Evolutionary conservation across 306 rosid species (phyloP), one percentile per base, ranked within the genome.

Genomic region (Begonia masoniana): DNA sequence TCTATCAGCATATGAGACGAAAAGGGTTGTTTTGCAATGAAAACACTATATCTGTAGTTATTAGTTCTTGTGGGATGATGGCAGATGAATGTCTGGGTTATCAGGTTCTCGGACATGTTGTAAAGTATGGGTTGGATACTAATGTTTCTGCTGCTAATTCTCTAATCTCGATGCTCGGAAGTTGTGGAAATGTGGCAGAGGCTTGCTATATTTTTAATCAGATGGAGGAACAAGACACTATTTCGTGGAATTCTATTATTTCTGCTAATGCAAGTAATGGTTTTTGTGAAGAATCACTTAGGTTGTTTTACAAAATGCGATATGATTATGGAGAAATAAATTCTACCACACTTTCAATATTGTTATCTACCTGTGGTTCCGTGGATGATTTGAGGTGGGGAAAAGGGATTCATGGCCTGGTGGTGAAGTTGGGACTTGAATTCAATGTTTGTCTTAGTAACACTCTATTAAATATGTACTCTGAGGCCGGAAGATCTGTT

Each of bases 221-320:
- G 63, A 91, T 85, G 94, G 70, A 58, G 61, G 82, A 75, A 56
- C 78, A 58, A 23, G 94, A 91, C 74, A 78, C 88, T 15, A 77
- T 91, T 66, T 80, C 97, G 12, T 91, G 97, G 97, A 91, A 91
- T 62, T 84, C 97, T 4, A 81, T 91, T 17, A 80, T 91, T 57
- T 64, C 92, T 24, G 94, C 88, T 46, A 56, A 59, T 69, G 87
- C 73, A 16, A 85, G 77, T 43, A 73, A 69, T 69, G 82, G 78
- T 58, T 50, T 47, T 15, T 77, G 68, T 56, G 84, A 81, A 61
- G 82, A 78, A 61, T 71, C 96, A 58, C 57, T 91, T 13, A 60
- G 71, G 57, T 63, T 55, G 52, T 83, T 91, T 48, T 66, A 56
- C 58, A 45, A 36, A 64, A 85, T 91, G 96, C 74, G 88, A 46